Evolutionary conservation across 192 early-diverging fungal species (phyloP).

Genomic region (Entomortierella chlamydospora): DNA sequence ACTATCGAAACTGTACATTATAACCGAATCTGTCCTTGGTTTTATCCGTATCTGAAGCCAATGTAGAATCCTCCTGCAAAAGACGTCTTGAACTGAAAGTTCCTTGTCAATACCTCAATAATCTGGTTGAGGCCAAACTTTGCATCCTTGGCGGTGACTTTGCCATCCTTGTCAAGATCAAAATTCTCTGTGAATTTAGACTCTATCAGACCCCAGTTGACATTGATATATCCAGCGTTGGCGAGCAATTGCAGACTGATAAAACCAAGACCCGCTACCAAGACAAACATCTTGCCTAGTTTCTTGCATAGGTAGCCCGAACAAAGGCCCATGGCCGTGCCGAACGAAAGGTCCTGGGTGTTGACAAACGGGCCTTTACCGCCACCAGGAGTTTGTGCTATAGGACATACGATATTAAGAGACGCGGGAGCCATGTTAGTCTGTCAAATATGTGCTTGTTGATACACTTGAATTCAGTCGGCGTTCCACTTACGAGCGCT

Average conservation of each 20-base stretch:
- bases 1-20: too few species aligned
- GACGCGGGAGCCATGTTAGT: too few species aligned
- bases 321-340: slow-evolving; percentile 60
- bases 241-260: slow-evolving; percentile 58
- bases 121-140: slow-evolving; percentile 41
- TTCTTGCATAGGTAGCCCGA: slow-evolving; percentile 64
- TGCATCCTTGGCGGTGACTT: slow-evolving; percentile 49
- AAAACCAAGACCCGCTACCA: slow-evolving; percentile 60
- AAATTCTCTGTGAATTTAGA: slow-evolving; percentile 46
- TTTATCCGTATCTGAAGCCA: slow-evolving; percentile 61
- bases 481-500: background rate
- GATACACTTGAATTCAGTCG: background rate
- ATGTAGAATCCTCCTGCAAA: slow-evolving; percentile 60
- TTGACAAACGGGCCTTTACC: slow-evolving; percentile 45
- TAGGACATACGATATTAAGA: background rate
- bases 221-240: slow-evolving; percentile 55
- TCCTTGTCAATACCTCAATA: slow-evolving; percentile 56
- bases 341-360: slow-evolving; percentile 59
- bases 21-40: background rate
- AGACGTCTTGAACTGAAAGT: slow-evolving; percentile 66
- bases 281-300: slow-evolving; percentile 58
- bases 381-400: slow-evolving; percentile 1
- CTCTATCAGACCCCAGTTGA: slow-evolving; percentile 59
- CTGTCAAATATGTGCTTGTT: too few species aligned
- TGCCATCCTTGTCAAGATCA: slow-evolving; percentile 59